Evolutionary conservation across 1,284 basidiomycete species (phyloP).

Genomic region (Cryptococcus sp.): DNA sequence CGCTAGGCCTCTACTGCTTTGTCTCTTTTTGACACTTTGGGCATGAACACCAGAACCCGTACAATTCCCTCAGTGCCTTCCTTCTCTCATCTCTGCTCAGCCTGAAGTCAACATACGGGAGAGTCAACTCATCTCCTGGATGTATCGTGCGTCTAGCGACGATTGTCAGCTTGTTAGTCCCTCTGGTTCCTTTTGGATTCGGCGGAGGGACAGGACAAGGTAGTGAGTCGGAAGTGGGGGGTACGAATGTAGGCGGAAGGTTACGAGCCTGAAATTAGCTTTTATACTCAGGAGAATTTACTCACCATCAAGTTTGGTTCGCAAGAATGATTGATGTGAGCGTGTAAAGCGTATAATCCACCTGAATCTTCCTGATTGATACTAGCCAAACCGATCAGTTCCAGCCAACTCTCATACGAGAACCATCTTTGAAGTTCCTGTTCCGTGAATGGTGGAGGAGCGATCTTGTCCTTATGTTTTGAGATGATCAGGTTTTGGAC

Average conservation of each 20-base stretch:
- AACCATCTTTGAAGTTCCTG: conserved; percentile 61
- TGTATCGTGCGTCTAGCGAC: conserved; percentile 63
- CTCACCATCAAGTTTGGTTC: conserved; percentile 66
- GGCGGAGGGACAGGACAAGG: conserved; percentile 54
- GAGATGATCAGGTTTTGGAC: conserved; percentile 43
- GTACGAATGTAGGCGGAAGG: conserved; percentile 28
- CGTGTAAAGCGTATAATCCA: conserved; percentile 77
- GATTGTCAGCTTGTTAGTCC: conserved; percentile 50
- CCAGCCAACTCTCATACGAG: conserved; percentile 66
- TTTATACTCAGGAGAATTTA: neutral
- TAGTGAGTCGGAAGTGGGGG: conserved; percentile 65
- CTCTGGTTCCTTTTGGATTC: conserved; percentile 33
- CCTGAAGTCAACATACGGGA: conserved; percentile 71
- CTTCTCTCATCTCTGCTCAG: conserved; percentile 56
- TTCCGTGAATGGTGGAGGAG: conserved; percentile 54
- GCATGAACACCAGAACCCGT: conserved; percentile 73
- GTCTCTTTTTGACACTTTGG: conserved; percentile 59
- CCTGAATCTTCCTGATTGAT: conserved; percentile 83
- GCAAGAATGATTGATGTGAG: conserved; percentile 81
- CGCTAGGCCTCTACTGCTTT: neutral
- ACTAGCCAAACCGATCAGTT: conserved; percentile 72
- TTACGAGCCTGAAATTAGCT: conserved; percentile 32
- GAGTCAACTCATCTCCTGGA: conserved; percentile 63
- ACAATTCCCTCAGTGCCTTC: conserved; percentile 59
- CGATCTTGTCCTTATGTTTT: conserved; percentile 54